Percentiles rank a stretch among this genome's conserved stretches.
Evolutionary conservation across 179 eudicot genomes (phyloP).

Genomic region (Pouteria campechiana): DNA sequence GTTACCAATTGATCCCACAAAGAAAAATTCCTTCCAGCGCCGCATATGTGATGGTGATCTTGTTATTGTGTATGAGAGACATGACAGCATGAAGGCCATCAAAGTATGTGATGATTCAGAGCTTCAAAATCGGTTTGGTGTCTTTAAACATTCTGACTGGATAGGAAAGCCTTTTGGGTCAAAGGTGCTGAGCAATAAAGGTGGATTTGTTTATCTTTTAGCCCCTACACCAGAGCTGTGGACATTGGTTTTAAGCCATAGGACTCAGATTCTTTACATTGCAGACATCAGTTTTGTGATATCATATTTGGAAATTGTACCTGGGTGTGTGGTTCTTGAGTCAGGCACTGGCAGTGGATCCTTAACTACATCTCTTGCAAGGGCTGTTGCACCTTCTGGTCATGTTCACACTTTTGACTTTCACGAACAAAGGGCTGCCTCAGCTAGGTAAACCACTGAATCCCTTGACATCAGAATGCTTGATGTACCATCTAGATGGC

Average conservation of each 20-base stretch:
- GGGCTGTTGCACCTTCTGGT: conserved; percentile 74
- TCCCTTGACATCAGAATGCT: too few species aligned
- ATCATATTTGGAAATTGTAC: conserved; percentile 74
- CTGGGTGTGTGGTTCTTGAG: conserved; percentile 75
- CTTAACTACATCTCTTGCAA: conserved; percentile 49
- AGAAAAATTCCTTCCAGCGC: conserved; percentile 40
- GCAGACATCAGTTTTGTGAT: conserved; percentile 82
- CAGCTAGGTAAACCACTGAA: conserved; percentile 52
- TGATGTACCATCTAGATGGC: too few species aligned
- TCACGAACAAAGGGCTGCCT: conserved; percentile 78
- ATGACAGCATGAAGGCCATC: conserved; percentile 70
- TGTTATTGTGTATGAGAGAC: conserved; percentile 74
- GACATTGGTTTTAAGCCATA: conserved; percentile 87
- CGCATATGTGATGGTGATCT: conserved; percentile 56
- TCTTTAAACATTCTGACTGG: conserved; percentile 77
- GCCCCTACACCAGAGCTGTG: conserved; percentile 97
- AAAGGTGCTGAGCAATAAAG: conserved; percentile 69
- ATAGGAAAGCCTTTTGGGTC: conserved; percentile 79
- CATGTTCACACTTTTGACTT: conserved; percentile 87
- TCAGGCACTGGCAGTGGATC: conserved; percentile 92
- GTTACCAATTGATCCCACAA: conserved; percentile 37
- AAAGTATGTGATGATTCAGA: conserved; percentile 37
- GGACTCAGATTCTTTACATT: conserved; percentile 85
- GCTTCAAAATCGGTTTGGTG: conserved; percentile 77
- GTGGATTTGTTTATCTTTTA: conserved; percentile 71